Percentiles rank a stretch among this genome's conserved stretches.
phyloP scores from a whole-genome alignment of 1,284 basidiomycete genomes.

The Sphagnurus paluster region DNA sequence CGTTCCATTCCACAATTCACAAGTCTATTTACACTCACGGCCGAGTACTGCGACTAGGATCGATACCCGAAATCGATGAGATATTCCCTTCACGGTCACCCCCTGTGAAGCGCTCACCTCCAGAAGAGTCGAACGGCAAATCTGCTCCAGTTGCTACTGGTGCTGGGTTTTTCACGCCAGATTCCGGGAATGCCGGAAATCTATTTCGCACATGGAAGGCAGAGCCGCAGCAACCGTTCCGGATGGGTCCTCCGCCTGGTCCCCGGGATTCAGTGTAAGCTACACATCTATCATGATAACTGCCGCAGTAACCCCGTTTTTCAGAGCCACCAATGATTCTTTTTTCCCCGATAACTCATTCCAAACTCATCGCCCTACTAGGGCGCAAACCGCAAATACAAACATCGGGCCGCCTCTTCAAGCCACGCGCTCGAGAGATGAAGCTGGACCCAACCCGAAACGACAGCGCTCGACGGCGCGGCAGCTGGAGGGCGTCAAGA shows the following conservation, averaged over 20 bases:
- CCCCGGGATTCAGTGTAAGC: slow-evolving; percentile 64
- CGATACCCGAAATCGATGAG: slow-evolving; percentile 65
- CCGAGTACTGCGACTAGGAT: slow-evolving; percentile 42
- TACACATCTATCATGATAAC: slow-evolving; percentile 12
- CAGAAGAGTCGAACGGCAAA: slow-evolving; percentile 48
- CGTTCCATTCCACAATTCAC: slow-evolving; percentile 26
- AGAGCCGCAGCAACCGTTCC: slow-evolving; percentile 55
- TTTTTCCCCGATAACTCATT: slow-evolving; percentile 63
- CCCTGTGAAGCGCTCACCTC: slow-evolving; percentile 53
- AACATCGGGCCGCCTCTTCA: slow-evolving; percentile 49
- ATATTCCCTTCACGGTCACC: slow-evolving; percentile 66
- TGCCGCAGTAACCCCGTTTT: slow-evolving; percentile 11
- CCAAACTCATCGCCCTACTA: slow-evolving; percentile 43
- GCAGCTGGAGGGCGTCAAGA: slow-evolving; percentile 50
- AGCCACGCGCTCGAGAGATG: slow-evolving; percentile 77
- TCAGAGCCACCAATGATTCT: slow-evolving; percentile 61
- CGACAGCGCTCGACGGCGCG: slow-evolving; percentile 65
- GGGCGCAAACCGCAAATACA: slow-evolving; percentile 39
- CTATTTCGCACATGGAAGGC: slow-evolving; percentile 56
- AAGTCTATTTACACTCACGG: slow-evolving; percentile 16
- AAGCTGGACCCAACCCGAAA: slow-evolving; percentile 74
- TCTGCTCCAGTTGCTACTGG: slow-evolving; percentile 55
- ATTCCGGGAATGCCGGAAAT: slow-evolving; percentile 51
- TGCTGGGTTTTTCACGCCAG: slow-evolving; percentile 80
- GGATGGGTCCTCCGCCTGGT: slow-evolving; percentile 48